phyloP scores from a whole-genome alignment of 129 eudicot species.

The Pulicaria dysenterica region DNA sequence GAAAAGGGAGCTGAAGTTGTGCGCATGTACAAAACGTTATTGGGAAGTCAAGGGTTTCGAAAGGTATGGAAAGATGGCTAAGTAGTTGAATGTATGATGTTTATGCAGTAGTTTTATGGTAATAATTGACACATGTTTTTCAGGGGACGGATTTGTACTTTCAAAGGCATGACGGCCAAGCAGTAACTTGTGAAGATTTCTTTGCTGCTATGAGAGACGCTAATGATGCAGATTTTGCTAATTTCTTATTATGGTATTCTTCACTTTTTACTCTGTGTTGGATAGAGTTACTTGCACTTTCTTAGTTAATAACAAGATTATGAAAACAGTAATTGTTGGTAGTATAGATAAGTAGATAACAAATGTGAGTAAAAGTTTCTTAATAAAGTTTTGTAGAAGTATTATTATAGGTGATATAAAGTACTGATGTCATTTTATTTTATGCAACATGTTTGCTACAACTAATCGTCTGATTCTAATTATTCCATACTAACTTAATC shows the following conservation, averaged over 20 bases:
- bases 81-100: background rate
- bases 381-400: background rate
- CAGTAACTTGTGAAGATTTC: constrained; percentile 96
- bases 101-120: constrained; percentile 11
- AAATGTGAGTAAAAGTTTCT: background rate
- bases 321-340: background rate
- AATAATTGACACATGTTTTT: background rate
- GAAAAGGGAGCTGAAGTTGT: constrained; percentile 99
- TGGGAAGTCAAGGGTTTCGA: constrained; percentile 83
- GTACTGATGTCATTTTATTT: background rate
- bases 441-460: background rate
- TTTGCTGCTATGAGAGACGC: constrained; percentile 97
- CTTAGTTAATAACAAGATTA: background rate
- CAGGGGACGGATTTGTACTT: constrained; percentile 94
- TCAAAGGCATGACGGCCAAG: constrained; percentile 96
- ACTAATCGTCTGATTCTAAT: background rate
- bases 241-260: constrained; percentile 83
- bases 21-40: constrained; percentile 91
- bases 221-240: constrained; percentile 79
- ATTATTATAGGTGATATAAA: background rate
- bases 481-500: background rate
- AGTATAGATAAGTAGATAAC: background rate
- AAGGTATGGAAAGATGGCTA: constrained; percentile 50
- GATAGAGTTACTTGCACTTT: too few species aligned
- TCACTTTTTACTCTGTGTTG: too few species aligned